These are phyloP conservation scores for Brassica carinata DNA, from an alignment of 345 rosid species.

Conservation along the genomic window DNA sequence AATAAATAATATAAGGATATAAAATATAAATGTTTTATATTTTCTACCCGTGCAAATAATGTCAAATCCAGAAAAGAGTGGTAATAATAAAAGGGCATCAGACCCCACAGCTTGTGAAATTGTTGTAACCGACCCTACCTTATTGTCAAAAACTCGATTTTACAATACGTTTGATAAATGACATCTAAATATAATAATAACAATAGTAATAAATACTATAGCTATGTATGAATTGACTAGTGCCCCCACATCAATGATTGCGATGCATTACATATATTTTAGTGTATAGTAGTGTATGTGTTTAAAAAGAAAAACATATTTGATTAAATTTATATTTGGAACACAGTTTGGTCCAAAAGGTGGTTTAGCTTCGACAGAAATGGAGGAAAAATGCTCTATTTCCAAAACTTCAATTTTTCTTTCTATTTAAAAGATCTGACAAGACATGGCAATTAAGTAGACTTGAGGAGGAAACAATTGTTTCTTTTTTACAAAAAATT, in stretches of 20 bases:
- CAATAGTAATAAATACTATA: conserved; percentile 25
- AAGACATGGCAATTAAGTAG: neutral
- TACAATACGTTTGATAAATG: conserved; percentile 27
- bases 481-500: no score
- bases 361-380: neutral
- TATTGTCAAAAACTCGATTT: conserved; percentile 40
- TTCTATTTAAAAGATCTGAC: neutral
- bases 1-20: neutral
- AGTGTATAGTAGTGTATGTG: neutral
- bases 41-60: conserved; percentile 35
- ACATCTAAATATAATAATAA: conserved; percentile 22
- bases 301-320: neutral
- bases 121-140: conserved; percentile 54
- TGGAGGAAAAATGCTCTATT: neutral
- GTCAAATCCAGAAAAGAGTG: conserved; percentile 36
- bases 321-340: neutral
- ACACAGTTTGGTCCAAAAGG: neutral
- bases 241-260: conserved; percentile 57
- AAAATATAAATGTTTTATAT: neutral
- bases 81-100: conserved; percentile 17
- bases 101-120: conserved; percentile 44
- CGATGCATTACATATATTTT: conserved; percentile 7
- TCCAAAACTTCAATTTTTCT: neutral
- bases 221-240: conserved; percentile 38
- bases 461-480: neutral